A percentile compares a stretch with the other conserved stretches of the same genome.
phyloP scores from a whole-genome alignment of 805 yeast species.

The Priceomyces haplophilus region DNA sequence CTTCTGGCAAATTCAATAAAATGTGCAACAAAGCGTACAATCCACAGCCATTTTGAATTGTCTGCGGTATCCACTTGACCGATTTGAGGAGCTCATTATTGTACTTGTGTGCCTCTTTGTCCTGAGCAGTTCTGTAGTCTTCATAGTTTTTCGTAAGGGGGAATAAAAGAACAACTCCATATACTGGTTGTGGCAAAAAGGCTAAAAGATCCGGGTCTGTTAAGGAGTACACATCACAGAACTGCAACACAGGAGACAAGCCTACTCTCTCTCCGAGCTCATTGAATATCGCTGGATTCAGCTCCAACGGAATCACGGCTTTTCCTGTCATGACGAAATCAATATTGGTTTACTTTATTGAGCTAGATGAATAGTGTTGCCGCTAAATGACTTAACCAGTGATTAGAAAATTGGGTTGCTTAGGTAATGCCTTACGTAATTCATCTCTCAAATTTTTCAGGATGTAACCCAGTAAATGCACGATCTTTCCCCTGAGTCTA shows the following conservation, averaged over 20 bases:
- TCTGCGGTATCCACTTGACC: constrained; percentile 79
- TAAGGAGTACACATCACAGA: constrained; percentile 82
- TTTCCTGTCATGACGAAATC: constrained; percentile 11
- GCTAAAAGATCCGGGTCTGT: constrained; percentile 77
- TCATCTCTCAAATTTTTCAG: neutral
- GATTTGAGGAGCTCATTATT: constrained; percentile 27
- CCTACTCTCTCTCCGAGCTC: constrained; percentile 68
- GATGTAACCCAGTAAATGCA: too few relatives aligned
- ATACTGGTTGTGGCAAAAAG: constrained; percentile 77
- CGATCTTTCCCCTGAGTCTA: too few relatives aligned
- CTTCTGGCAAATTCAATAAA: constrained; percentile 45
- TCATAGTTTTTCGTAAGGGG: constrained; percentile 72
- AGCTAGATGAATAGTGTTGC: neutral
- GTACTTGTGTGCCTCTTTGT: constrained; percentile 18
- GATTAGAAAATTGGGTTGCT: neutral
- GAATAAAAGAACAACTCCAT: constrained; percentile 74
- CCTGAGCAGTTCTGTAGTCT: constrained; percentile 41
- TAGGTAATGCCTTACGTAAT: neutral
- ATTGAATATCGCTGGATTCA: constrained; percentile 82
- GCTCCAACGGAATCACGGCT: constrained; percentile 79
- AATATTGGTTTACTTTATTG: neutral
- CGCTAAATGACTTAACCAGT: neutral
- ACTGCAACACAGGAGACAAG: constrained; percentile 53
- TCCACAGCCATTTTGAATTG: constrained; percentile 89
- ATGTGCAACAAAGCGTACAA: constrained; percentile 79